These are phyloP conservation scores for Wickerhamiella alocasiicola DNA, from an alignment of 805 yeast genomes.

Conservation along the genomic window DNA sequence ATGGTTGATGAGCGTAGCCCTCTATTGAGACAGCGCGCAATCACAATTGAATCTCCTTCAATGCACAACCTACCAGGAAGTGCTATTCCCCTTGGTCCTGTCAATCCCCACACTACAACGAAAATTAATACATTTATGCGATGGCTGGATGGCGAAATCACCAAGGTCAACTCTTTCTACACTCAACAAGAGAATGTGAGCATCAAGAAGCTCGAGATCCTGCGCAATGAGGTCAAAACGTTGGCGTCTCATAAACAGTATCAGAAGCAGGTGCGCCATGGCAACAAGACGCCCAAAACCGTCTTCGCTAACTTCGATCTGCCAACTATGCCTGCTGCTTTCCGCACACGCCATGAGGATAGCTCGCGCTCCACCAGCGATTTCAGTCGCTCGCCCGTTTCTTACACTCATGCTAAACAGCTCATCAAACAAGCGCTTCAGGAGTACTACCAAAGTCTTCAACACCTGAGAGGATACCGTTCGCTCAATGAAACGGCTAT, in stretches of 20 bases:
- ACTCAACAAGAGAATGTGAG: conserved; percentile 47
- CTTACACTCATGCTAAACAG: conserved; percentile 52
- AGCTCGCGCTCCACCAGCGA: conserved; percentile 30
- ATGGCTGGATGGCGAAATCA: conserved; percentile 56
- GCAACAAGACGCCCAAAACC: not conserved
- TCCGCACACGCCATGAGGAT: not conserved
- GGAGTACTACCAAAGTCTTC: conserved; percentile 64
- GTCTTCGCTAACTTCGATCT: conserved; percentile 7
- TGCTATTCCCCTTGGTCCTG: not conserved
- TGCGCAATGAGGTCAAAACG: conserved; percentile 53
- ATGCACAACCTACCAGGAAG: not conserved
- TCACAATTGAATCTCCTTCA: not conserved
- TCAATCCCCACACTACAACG: conserved; percentile 16
- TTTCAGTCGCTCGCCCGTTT: conserved; percentile 34
- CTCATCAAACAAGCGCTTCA: conserved; percentile 55
- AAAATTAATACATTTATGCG: conserved; percentile 39
- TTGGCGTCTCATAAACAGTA: conserved; percentile 42
- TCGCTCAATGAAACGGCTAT: conserved; percentile 76
- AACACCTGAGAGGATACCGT: conserved; percentile 56
- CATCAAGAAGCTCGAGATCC: conserved; percentile 42
- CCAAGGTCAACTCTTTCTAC: conserved; percentile 51
- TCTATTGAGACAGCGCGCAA: conserved; percentile 12
- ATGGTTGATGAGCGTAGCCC: conserved; percentile 13
- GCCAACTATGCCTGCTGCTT: conserved; percentile 10
- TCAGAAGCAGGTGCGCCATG: not conserved